Conservation (phyloP, 192 early-diverging fungal species). For the Rhizophagus clarus region DNA sequence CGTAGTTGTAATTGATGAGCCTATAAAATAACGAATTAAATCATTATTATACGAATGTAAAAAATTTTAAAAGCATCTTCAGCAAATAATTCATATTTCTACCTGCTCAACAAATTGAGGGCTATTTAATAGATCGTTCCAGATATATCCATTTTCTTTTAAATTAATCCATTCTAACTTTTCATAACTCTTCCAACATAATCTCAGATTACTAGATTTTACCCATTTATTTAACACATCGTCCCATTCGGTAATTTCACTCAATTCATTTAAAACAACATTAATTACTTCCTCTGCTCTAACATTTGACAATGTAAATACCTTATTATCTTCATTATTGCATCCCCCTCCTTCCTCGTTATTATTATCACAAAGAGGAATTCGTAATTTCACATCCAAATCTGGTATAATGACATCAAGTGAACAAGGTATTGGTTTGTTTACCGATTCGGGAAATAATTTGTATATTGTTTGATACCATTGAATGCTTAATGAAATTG, state of each 20-base stretch:
- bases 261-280: conserved; percentile 6
- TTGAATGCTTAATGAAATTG: conserved; percentile 34
- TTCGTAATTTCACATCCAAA: conserved; percentile 41
- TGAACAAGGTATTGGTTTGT: conserved; percentile 31
- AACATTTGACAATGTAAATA: background rate
- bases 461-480: conserved; percentile 44
- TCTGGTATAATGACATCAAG: conserved; percentile 42
- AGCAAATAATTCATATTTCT: background rate
- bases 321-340: background rate
- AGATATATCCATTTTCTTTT: conserved; percentile 34
- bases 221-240: conserved; percentile 39
- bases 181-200: conserved; percentile 45
- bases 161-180: conserved; percentile 42
- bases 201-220: conserved; percentile 35
- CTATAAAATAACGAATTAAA: conserved; percentile 17
- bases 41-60: too few relatives aligned
- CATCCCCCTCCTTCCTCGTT: background rate
- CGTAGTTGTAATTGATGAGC: conserved; percentile 40
- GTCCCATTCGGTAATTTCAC: conserved; percentile 38
- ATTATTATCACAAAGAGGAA: conserved; percentile 39
- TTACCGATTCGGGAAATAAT: conserved; percentile 24
- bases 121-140: conserved; percentile 36
- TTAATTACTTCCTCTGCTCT: background rate
- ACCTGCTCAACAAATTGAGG: conserved; percentile 45
- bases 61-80: too few relatives aligned